Evolutionary conservation across 208 protist species (phyloP).

Genomic region (Acanthamoeba triangularis): DNA sequence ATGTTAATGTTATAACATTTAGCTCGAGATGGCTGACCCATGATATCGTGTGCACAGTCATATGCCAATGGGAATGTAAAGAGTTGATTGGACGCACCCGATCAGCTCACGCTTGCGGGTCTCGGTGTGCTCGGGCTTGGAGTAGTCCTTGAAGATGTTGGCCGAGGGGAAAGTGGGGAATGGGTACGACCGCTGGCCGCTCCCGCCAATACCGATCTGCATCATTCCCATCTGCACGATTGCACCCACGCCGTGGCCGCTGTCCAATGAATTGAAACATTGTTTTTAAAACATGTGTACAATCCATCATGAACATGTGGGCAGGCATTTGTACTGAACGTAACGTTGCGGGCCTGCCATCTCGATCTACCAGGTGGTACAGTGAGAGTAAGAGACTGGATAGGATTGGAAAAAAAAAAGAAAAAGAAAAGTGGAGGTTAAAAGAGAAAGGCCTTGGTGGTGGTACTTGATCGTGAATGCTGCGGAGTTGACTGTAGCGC

Average conservation of each 20-base stretch:
- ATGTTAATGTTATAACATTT: too few relatives aligned
- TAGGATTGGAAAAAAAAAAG: neutral
- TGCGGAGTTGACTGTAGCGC: slow-evolving; percentile 12
- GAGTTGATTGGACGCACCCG: neutral
- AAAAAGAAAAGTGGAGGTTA: neutral
- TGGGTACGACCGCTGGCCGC: neutral
- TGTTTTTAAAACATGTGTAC: too few relatives aligned
- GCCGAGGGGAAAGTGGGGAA: neutral
- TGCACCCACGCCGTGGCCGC: neutral
- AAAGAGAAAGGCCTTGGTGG: too few relatives aligned
- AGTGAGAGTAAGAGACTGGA: neutral
- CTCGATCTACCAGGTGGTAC: neutral
- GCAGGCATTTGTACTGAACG: too few relatives aligned
- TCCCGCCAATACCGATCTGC: neutral
- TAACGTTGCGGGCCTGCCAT: neutral
- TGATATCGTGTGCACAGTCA: too few relatives aligned
- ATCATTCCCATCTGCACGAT: neutral
- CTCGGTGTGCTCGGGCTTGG: neutral
- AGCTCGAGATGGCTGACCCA: too few relatives aligned
- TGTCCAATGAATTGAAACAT: neutral
- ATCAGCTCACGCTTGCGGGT: neutral
- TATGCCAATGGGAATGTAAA: too few relatives aligned
- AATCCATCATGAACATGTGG: too few relatives aligned
- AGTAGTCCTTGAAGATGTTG: slow-evolving; percentile 10
- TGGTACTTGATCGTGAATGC: neutral